Conservation (phyloP, 306 rosid genomes). For the Corylus avellana region DNA sequence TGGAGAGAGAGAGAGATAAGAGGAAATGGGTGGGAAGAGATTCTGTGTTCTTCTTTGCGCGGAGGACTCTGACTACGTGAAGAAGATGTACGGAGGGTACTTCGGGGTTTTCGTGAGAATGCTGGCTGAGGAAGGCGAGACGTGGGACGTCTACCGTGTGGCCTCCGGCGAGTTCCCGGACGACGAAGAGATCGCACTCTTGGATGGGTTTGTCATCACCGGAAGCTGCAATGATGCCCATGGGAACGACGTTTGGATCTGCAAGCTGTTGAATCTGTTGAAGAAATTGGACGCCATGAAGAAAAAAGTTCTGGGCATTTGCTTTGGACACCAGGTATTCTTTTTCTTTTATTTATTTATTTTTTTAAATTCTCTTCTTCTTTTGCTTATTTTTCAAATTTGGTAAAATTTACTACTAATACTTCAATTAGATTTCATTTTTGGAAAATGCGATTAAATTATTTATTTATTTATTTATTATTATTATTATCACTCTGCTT, state of each 20-base stretch:
- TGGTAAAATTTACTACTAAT: not conserved
- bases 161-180: constrained; percentile 55
- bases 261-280: constrained; percentile 45
- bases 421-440: not conserved
- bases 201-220: constrained; percentile 74
- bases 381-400: not conserved
- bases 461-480: too few relatives aligned
- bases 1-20: not conserved
- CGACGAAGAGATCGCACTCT: constrained; percentile 37
- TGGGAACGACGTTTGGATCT: constrained; percentile 78
- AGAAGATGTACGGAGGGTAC: constrained; percentile 72
- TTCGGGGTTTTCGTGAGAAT: constrained; percentile 67
- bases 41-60: constrained; percentile 76
- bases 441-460: not conserved
- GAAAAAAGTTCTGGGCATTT: constrained; percentile 76
- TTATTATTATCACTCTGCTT: not conserved
- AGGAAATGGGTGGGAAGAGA: constrained; percentile 36
- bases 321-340: constrained; percentile 86
- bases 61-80: constrained; percentile 79
- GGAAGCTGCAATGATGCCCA: constrained; percentile 91
- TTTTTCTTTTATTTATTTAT: not conserved
- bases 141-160: constrained; percentile 70
- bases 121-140: constrained; percentile 77
- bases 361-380: not conserved
- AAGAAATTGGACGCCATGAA: constrained; percentile 50